Base-by-base conservation (phyloP, 768 basidiomycete species). In the Phylloporus sp. region DNA sequence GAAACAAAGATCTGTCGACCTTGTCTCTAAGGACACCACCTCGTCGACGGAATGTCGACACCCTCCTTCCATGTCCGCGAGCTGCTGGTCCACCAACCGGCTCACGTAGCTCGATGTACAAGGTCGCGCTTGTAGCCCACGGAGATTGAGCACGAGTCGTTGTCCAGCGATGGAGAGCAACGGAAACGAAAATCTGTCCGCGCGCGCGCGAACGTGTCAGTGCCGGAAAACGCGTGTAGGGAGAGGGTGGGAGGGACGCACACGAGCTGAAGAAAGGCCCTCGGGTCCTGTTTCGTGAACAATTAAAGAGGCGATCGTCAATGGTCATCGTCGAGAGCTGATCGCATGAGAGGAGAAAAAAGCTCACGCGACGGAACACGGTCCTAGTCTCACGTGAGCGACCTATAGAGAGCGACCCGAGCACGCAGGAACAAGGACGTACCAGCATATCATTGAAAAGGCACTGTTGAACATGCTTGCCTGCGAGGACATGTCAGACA, bases 71-170 rank as follows among this genome's bases (percentile, higher is more conserved):
- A 28, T 28, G 27, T 10, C 27, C 14, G 27, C 27, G 27, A 28
- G 27, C 27, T 28, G 4, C 14, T 28, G 27, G 27, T 28, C 27
- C 6, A 28, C 27, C 13, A 28, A 10, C 14, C 27, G 27, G 14
- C 27, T 28, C 27, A 28, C 27, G 14, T 28, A 28, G 27, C 27
- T 28, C 27, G 27, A 28, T 6, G 27, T 28, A 28, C 14, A 28
- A n/a, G 37, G 40, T 1, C 6, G 40, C 18, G 21, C 14, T 21
- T 34, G 46, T 4, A 58, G 53, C 51, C 31, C 23, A 8, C 44
- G 48, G 13, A 56, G 54, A 44, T 56, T 63, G 48, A 55, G 46
- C 24, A 53, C 57, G 42, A 55, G 61, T 35, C 53, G 65, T 44
- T 49, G 64, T 44, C 44, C 62, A 37, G 46, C 44, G 31, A 58